These are phyloP conservation scores for Peronospora tabacina DNA, from an alignment of 352 stramenopile species.

Conservation along the genomic window DNA sequence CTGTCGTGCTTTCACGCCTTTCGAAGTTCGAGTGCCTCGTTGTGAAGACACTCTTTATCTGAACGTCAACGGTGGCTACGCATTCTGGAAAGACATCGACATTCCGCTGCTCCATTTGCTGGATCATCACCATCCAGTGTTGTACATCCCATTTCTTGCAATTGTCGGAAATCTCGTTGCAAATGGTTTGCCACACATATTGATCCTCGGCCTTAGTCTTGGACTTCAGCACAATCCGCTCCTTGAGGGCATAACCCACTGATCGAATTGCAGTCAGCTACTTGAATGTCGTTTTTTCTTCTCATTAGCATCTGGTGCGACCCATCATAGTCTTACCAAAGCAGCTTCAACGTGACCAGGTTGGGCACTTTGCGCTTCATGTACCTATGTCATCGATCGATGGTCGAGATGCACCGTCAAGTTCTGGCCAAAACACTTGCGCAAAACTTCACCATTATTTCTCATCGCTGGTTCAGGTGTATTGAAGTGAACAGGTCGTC, in stretches of 20 bases:
- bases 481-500: conserved; percentile 61
- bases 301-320: not conserved
- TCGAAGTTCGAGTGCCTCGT: conserved; percentile 51
- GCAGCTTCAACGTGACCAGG: conserved; percentile 7
- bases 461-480: conserved; percentile 79
- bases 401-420: conserved; percentile 33
- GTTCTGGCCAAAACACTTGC: conserved; percentile 46
- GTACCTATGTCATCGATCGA: not conserved
- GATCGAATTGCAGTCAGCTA: not conserved
- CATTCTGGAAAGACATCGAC: conserved; percentile 79
- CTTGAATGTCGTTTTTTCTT: not conserved
- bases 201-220: conserved; percentile 52
- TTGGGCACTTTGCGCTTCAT: conserved; percentile 3
- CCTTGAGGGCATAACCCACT: conserved; percentile 36
- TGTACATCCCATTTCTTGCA: conserved; percentile 68
- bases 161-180: conserved; percentile 58
- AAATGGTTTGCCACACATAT: conserved; percentile 62
- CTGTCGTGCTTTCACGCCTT: conserved; percentile 53
- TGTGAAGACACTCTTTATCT: conserved; percentile 67
- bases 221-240: conserved; percentile 47
- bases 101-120: conserved; percentile 64
- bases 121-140: conserved; percentile 53
- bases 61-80: conserved; percentile 77
- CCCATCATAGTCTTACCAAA: not conserved
- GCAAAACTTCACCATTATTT: conserved; percentile 66